These are phyloP conservation scores for Gossypium gossypioides DNA, from an alignment of 441 rosid species.

Conservation along the genomic window DNA sequence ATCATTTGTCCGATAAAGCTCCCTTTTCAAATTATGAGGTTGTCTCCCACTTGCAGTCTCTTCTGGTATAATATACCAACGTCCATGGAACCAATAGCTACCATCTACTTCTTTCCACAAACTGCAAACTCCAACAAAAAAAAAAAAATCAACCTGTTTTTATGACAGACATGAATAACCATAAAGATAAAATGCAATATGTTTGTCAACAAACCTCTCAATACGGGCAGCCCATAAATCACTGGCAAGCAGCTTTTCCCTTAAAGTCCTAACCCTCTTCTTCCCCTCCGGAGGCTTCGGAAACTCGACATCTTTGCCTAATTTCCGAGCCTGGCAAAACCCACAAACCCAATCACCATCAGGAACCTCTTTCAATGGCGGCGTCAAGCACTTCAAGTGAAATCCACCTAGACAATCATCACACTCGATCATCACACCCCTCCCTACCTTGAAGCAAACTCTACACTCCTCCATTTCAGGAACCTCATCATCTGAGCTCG, in stretches of 20 bases:
- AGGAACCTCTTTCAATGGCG: slow-evolving; percentile 63
- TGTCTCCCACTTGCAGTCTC: slow-evolving; percentile 82
- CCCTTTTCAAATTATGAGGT: slow-evolving; percentile 69
- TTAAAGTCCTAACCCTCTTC: slow-evolving; percentile 52
- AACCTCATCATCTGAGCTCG: slow-evolving; percentile 48
- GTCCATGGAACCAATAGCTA: slow-evolving; percentile 61
- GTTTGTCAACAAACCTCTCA: slow-evolving; percentile 37
- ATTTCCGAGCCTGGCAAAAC: slow-evolving; percentile 54
- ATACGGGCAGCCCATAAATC: slow-evolving; percentile 78
- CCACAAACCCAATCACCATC: slow-evolving; percentile 84
- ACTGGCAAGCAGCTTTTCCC: slow-evolving; percentile 83
- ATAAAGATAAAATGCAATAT: neutral
- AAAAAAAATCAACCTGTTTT: neutral
- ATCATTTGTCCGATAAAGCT: slow-evolving; percentile 71
- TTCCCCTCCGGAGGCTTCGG: slow-evolving; percentile 59
- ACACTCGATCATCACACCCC: slow-evolving; percentile 66
- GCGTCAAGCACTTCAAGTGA: slow-evolving; percentile 87
- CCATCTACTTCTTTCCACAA: slow-evolving; percentile 71
- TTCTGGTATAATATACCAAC: slow-evolving; percentile 86
- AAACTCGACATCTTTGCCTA: slow-evolving; percentile 39
- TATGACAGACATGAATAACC: neutral
- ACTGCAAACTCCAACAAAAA: slow-evolving; percentile 26
- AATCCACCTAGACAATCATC: slow-evolving; percentile 84
- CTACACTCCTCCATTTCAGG: slow-evolving; percentile 74
- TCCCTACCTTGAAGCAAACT: slow-evolving; percentile 63